Evolutionary conservation across 169 alveolate genomes (phyloP), one percentile per base, ranked within the genome.

Genomic region (Plasmodium cynomolgi): DNA sequence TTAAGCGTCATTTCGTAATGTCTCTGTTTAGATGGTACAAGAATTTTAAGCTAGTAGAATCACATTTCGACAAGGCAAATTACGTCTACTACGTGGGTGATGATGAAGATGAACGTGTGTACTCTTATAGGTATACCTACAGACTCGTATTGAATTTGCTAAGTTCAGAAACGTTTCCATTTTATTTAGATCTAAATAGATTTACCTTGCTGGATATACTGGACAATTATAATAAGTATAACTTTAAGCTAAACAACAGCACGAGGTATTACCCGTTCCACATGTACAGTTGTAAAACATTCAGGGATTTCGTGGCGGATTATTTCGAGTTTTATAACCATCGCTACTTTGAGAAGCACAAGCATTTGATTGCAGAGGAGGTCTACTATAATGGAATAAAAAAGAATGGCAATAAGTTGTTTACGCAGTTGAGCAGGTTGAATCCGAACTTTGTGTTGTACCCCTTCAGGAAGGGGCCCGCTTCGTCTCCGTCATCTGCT

Each of bases 11-110:
- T 91, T 91, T 91, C 54, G 54, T 91, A 81, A 17, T 74, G 6
- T 91, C 95, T 15, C 58, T 91, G 33, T 91, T 91, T 81, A 29
- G 84, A 44, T 91, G 95, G 95, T 82, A 91, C 31, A 91, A 72
- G 17, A 79, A 26, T 79, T 58, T 88, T 13, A 88, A 79, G 50
- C 9, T 91, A 71, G 39, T 44, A n/a, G 86, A 91, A 72, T 54
- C 85, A 4, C 54, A 72, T 37, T 85, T 74, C 62, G 85, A 85
- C 29, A 85, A 44, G 29, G 62, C 74, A 2, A 50, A 85, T 37
- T 91, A 71, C 83, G 62, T 91, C 39, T 81, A 26, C 56, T 91
- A 91, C 13, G 29, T 91, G 15, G 92, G 83, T 72, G 84, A 41
- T 0, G 91, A 91, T 81, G 91, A n/a, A n/a, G n/a, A 91, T 71